Conservation (phyloP, 2,329 filamentous ascomycete species). For the Huntiella moniliformis region DNA sequence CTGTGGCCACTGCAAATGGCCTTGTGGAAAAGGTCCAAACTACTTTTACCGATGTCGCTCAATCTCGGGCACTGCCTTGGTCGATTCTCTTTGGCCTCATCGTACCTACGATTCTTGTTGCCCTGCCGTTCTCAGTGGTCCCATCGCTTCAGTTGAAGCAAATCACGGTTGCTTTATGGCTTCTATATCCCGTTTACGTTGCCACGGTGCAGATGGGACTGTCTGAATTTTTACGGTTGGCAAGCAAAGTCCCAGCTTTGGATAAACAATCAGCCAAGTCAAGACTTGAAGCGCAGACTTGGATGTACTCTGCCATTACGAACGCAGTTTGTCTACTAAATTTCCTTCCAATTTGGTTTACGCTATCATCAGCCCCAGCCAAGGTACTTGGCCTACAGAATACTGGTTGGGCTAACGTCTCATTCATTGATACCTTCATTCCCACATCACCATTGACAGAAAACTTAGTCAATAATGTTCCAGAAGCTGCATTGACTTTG, state of each 20-base stretch:
- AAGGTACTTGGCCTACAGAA: not conserved
- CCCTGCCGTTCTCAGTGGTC: conserved; percentile 12
- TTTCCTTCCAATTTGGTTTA: conserved; percentile 10
- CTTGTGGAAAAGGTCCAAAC: conserved; percentile 8
- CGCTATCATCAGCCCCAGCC: conserved; percentile 2
- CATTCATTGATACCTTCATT: conserved; percentile 11
- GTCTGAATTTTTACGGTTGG: not conserved
- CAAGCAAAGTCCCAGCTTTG: not conserved
- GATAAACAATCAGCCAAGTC: not conserved
- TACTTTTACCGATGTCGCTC: conserved; percentile 3
- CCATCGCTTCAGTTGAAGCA: conserved; percentile 13
- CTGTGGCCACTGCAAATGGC: conserved; percentile 5
- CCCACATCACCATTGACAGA: conserved; percentile 9
- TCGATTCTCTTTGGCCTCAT: conserved; percentile 13
- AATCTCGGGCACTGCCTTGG: conserved; percentile 12
- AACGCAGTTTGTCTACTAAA: conserved; percentile 2
- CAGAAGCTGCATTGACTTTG: conserved; percentile 10
- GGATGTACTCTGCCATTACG: conserved; percentile 11
- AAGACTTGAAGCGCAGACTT: conserved; percentile 1
- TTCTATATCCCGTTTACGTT: conserved; percentile 14
- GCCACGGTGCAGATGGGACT: conserved; percentile 10
- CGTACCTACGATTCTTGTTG: conserved; percentile 13
- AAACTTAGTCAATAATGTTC: conserved; percentile 5
- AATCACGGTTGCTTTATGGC: conserved; percentile 14
- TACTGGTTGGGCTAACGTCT: conserved; percentile 5